Percentiles rank a stretch among this genome's conserved stretches.
These are phyloP conservation scores for Xerocomus spinulosus DNA, from an alignment of 768 basidiomycete species.

Conservation along the genomic window DNA sequence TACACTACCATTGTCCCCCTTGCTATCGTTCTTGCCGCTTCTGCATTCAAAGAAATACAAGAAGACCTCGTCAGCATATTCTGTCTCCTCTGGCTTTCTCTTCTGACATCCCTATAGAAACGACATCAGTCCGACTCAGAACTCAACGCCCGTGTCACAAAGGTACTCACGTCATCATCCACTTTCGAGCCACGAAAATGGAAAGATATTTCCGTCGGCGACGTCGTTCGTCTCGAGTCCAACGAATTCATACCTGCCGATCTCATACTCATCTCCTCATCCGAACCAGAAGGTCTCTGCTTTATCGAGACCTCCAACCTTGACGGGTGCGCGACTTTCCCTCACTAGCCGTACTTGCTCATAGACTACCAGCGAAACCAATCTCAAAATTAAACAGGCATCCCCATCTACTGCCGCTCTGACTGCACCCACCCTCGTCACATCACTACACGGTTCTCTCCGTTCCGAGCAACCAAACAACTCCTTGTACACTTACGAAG, in stretches of 20 bases:
- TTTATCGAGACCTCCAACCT: constrained; percentile 98
- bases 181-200: constrained; percentile 76
- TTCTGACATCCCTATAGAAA: constrained; percentile 54
- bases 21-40: constrained; percentile 81
- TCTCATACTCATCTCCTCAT: constrained; percentile 78
- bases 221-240: constrained; percentile 84
- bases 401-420: constrained; percentile 74
- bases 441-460: constrained; percentile 72
- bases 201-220: constrained; percentile 87
- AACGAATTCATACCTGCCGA: constrained; percentile 97
- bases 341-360: neutral
- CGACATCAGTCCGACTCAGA: constrained; percentile 93
- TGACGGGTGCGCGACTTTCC: constrained; percentile 67
- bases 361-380: constrained; percentile 69
- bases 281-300: constrained; percentile 95
- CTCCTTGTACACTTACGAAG: constrained; percentile 94
- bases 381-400: constrained; percentile 98
- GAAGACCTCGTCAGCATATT: constrained; percentile 66
- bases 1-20: constrained; percentile 96
- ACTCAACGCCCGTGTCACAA: constrained; percentile 77
- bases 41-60: constrained; percentile 92
- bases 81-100: no score
- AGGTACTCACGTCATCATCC: constrained; percentile 61
- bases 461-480: constrained; percentile 98
- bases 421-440: constrained; percentile 72